Conservation (phyloP, 305 asterid genomes). For the Caryopteris hybrid region DNA sequence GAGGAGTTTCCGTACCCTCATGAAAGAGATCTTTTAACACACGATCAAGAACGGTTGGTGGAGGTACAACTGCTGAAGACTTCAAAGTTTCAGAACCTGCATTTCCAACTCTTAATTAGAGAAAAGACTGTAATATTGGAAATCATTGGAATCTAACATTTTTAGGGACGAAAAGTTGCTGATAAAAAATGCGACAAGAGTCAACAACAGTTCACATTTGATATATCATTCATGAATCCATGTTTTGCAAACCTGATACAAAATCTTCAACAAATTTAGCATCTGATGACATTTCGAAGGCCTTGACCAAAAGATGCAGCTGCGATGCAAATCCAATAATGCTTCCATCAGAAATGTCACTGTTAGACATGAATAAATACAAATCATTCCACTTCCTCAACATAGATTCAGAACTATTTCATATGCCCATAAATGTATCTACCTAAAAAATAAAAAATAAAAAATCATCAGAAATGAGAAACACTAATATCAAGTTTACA, state of each 20-base stretch:
- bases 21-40: slow-evolving; percentile 91
- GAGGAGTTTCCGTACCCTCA: slow-evolving; percentile 44
- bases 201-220: slow-evolving; percentile 13
- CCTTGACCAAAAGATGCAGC: slow-evolving; percentile 68
- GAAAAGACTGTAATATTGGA: slow-evolving; percentile 1
- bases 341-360: slow-evolving; percentile 49
- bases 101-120: slow-evolving; percentile 40
- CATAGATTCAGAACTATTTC: slow-evolving; percentile 4
- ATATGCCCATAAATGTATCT: background rate
- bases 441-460: background rate
- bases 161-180: background rate
- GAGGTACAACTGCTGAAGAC: slow-evolving; percentile 84
- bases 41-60: slow-evolving; percentile 98
- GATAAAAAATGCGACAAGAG: slow-evolving; percentile 1
- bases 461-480: slow-evolving; percentile 2
- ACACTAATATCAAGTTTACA: background rate
- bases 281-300: slow-evolving; percentile 70
- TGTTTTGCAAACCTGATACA: slow-evolving; percentile 66
- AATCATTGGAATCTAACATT: background rate
- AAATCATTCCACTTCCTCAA: slow-evolving; percentile 18
- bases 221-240: slow-evolving; percentile 2
- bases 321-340: slow-evolving; percentile 87
- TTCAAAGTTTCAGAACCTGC: slow-evolving; percentile 64
- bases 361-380: slow-evolving; percentile 34
- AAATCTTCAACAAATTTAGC: slow-evolving; percentile 86